Evolutionary conservation across 805 yeast species (phyloP), one percentile per base, ranked within the genome.

Genomic region (Candida chilensis): DNA sequence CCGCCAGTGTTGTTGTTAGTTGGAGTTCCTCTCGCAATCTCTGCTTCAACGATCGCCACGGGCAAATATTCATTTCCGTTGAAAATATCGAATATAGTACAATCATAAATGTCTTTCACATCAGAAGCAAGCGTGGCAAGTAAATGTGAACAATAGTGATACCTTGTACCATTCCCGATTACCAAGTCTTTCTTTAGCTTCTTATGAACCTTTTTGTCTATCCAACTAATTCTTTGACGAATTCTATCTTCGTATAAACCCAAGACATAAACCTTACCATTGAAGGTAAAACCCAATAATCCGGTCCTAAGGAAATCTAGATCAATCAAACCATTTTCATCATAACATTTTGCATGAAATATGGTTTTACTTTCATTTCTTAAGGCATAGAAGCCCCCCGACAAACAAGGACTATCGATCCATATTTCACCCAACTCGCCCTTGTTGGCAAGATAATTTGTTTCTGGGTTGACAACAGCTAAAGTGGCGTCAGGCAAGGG

Each of bases 401-500:
- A 78, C 5, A 92, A 56, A 36, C 94, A 82, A 2, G 90, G 90
- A 26, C 94, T 80, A 44, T 88, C 96, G n/a, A 92, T 83, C 97
- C 97, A 92, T 20, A 92, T 78, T 52, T 92, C 99, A 17, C 98
- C 98, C 11, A 92, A 84, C 38, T 81, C 85, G 45, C 83, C 72
- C 28, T 70, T 78, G 2, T 77, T 74, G 4, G 85, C 82, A 12
- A 92, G 57, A 2, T 78, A 61, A 21, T 78, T 70, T 35, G 90
- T 85, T 36, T 92, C 97, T 0, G 97, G 97, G 48, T 94, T 87
- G 0, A 92, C 97, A 17, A 92, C 74, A 0, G 96, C 96, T 19
- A 90, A 51, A 0, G 94, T 84, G 0, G 96, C 90, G 57, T 90
- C 96, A 0, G 96, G 96, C 2, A 92, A 52, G 1, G 98, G 97